These are phyloP conservation scores for Nicotiana obtusifolia DNA, from an alignment of 257 asterid species.

Conservation along the genomic window DNA sequence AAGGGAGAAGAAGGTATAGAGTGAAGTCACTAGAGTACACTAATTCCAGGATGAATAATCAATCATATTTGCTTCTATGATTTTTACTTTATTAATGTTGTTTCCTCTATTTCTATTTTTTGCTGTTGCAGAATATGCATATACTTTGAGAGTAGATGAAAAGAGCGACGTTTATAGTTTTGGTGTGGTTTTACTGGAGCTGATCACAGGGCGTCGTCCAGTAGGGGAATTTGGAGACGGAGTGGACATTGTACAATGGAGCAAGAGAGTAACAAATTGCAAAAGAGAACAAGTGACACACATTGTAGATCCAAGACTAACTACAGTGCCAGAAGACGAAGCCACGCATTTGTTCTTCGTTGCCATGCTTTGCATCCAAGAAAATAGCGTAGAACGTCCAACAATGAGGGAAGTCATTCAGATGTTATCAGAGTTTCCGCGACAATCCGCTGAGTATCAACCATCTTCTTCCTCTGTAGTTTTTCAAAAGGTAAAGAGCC, in stretches of 20 bases:
- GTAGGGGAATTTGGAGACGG: conserved; percentile 50
- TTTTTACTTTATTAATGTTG: no score
- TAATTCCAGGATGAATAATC: no score
- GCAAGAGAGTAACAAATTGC: conserved; percentile 47
- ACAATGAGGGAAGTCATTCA: conserved; percentile 91
- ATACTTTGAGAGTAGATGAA: conserved; percentile 39
- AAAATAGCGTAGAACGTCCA: conserved; percentile 78
- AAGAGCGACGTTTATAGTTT: conserved; percentile 46
- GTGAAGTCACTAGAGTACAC: no score
- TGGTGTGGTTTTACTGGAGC: conserved; percentile 39
- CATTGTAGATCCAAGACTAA: conserved; percentile 59
- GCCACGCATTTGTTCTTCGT: conserved; percentile 76
- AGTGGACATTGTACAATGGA: conserved; percentile 54
- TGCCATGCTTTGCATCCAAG: conserved; percentile 82
- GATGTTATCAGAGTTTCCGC: conserved; percentile 78
- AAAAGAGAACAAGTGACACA: conserved; percentile 48
- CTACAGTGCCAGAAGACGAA: conserved; percentile 58
- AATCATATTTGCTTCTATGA: no score
- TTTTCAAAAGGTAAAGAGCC: conserved; percentile 17
- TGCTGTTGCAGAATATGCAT: conserved; percentile 38
- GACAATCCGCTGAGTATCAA: conserved; percentile 34
- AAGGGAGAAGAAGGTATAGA: no score
- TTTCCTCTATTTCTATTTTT: no score
- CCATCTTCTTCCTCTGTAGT: conserved; percentile 29
- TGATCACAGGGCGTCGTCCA: conserved; percentile 38